Evolutionary conservation across 805 yeast genomes (phyloP).

Genomic region (Saccharomycopsis guyanensis): DNA sequence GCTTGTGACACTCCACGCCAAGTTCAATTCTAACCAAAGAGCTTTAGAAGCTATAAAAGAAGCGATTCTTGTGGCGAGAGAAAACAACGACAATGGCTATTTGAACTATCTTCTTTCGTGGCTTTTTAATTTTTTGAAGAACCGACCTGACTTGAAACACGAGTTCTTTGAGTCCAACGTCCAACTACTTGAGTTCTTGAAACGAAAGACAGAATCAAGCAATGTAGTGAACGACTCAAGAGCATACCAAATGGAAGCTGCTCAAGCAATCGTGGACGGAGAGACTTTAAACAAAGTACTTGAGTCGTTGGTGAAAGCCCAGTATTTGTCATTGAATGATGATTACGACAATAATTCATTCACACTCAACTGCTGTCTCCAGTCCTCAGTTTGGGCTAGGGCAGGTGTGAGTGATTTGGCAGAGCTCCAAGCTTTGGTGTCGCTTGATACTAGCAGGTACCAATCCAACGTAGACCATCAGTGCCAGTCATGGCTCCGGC

Average conservation of each 20-base stretch:
- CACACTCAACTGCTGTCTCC: constrained; percentile 39
- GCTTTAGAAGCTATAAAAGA: constrained; percentile 79
- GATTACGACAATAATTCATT: constrained; percentile 33
- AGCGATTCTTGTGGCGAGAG: constrained; percentile 82
- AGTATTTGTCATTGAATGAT: constrained; percentile 44
- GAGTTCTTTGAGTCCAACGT: constrained; percentile 50
- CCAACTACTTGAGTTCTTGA: constrained; percentile 58
- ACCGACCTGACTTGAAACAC: constrained; percentile 51
- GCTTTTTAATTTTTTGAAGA: constrained; percentile 62
- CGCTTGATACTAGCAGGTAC: constrained; percentile 33
- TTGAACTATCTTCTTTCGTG: constrained; percentile 66
- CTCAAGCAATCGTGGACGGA: constrained; percentile 46
- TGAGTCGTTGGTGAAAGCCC: constrained; percentile 52
- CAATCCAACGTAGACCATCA: constrained; percentile 25
- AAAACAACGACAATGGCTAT: constrained; percentile 67
- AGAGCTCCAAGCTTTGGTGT: constrained; percentile 34
- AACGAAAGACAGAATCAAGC: constrained; percentile 29
- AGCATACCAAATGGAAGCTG: constrained; percentile 59
- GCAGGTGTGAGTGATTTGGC: constrained; percentile 43
- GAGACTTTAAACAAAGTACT: constrained; percentile 37
- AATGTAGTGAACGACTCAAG: constrained; percentile 35
- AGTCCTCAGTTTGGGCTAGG: constrained; percentile 43
- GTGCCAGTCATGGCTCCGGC: constrained; percentile 36
- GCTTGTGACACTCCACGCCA: constrained; percentile 62
- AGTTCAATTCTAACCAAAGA: constrained; percentile 55